phyloP scores from a whole-genome alignment of 2,329 filamentous ascomycete genomes.

The Paradendryphiella salina region DNA sequence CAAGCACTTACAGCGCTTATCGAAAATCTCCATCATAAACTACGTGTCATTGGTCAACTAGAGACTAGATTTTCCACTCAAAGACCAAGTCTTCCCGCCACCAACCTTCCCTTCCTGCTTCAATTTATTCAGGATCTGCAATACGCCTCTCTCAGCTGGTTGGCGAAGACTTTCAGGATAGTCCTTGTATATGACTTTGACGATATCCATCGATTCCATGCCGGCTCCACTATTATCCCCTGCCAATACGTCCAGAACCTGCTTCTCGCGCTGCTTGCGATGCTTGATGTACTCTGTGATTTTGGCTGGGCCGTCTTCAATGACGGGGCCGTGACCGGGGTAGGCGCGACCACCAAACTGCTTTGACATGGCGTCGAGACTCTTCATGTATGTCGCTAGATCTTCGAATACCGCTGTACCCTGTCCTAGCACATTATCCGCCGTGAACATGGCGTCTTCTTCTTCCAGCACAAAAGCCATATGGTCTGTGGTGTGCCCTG shows the following conservation, averaged over 20 bases:
- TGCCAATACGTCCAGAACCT: conserved; percentile 43
- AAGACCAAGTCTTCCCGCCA: conserved; percentile 43
- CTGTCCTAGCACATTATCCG: conserved; percentile 85
- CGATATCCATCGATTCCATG: conserved; percentile 78
- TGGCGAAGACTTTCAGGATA: conserved; percentile 74
- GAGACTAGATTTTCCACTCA: conserved; percentile 40
- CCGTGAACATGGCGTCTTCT: conserved; percentile 82
- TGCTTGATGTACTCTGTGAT: conserved; percentile 84
- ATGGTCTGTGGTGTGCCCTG: conserved; percentile 82
- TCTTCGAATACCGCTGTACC: conserved; percentile 86
- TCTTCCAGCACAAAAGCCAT: conserved; percentile 76
- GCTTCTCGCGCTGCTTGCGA: conserved; percentile 71
- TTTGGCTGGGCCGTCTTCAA: conserved; percentile 71
- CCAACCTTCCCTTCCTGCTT: conserved; percentile 69
- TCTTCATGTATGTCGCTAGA: conserved; percentile 67
- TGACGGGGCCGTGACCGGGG: conserved; percentile 81
- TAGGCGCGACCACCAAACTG: conserved; percentile 73
- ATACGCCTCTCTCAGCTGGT: conserved; percentile 74
- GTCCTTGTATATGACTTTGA: conserved; percentile 83
- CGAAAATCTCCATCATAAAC: neutral
- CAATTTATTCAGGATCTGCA: conserved; percentile 80
- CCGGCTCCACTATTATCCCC: conserved; percentile 36
- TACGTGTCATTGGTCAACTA: conserved; percentile 16
- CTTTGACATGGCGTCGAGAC: conserved; percentile 68
- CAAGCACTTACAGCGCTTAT: conserved; percentile 1